phyloP scores from a whole-genome alignment of 345 rosid genomes.

The Hibiscus trionum region DNA sequence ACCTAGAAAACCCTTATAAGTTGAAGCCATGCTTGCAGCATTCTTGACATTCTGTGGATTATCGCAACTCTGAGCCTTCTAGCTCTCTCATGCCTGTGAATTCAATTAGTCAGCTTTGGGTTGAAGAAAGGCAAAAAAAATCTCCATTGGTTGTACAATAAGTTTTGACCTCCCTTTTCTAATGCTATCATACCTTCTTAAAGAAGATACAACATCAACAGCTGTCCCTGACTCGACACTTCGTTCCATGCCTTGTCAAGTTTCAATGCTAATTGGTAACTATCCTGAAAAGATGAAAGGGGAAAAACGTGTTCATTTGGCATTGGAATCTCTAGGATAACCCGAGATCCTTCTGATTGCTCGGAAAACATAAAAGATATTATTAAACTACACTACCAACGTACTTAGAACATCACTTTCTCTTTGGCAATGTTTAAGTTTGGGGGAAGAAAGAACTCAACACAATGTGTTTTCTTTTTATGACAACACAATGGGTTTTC shows the following conservation, averaged over 20 bases:
- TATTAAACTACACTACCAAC: background rate
- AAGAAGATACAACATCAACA: constrained; percentile 56
- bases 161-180: background rate
- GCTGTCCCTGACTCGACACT: constrained; percentile 50
- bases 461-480: background rate
- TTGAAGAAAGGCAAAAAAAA: background rate
- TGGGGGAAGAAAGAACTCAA: background rate
- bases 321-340: background rate
- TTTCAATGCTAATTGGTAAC: constrained; percentile 79
- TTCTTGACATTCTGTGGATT: constrained; percentile 88
- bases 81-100: constrained; percentile 59
- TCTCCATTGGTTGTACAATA: background rate
- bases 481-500: background rate
- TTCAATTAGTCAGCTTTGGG: background rate
- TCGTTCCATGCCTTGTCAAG: constrained; percentile 72
- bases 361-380: background rate
- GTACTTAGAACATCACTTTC: background rate
- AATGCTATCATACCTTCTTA: constrained; percentile 44
- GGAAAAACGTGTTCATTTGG: background rate
- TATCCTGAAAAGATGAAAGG: constrained; percentile 45
- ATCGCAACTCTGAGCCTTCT: constrained; percentile 74
- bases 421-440: background rate
- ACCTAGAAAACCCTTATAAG: constrained; percentile 89
- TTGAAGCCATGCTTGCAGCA: constrained; percentile 94
- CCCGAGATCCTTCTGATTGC: background rate